Evolutionary conservation across 2,329 filamentous ascomycete genomes (phyloP), one percentile per base, ranked within the genome.

Genomic region (Hymenoscyphus linearis): DNA sequence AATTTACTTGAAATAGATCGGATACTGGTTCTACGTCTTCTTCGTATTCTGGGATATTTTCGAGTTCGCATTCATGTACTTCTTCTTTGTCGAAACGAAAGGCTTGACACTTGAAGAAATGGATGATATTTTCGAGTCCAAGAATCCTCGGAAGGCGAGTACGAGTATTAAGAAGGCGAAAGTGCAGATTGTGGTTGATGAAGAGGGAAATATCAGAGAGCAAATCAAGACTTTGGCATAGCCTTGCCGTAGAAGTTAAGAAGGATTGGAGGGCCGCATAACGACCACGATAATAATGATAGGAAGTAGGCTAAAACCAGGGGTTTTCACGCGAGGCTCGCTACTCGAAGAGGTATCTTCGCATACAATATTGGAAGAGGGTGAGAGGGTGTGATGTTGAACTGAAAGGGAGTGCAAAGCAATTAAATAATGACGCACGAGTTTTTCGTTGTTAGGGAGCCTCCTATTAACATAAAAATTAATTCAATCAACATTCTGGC

Each of bases 101-200:
- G 73, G 74, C 67, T 73, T 73, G 16, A 71, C 76, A 25, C 71
- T 78, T 12, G 76, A 77, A 65, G 74, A 77, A 60, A 77, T 76
- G 44, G 44, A 50, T 22, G 44, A 50, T 7, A 50, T 50, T 4
- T 50, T 50, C 10, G 18, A 50, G 18, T 50, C 44, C 18, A 50
- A 25, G 18, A 50, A 50, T 25, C 44, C 44, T 10, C 22, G 44
- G 18, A 50, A 50, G 9, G 44, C 44, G 12, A 50, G 44, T 5
- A 50, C 44, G 7, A 13, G 12, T 25, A 22, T 50, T 22, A 50
- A 50, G 18, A 50, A 26, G 44, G 44, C 22, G 10, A 50, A 50
- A 25, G 12, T 50, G 18, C 44, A 50, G 22, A 22, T 22, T 2
- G 18, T 50, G 22, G 18, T 50, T 50, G 44, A 50, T 50, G 44